Conservation (phyloP, 805 yeast genomes). For the Saturnispora silvae region DNA sequence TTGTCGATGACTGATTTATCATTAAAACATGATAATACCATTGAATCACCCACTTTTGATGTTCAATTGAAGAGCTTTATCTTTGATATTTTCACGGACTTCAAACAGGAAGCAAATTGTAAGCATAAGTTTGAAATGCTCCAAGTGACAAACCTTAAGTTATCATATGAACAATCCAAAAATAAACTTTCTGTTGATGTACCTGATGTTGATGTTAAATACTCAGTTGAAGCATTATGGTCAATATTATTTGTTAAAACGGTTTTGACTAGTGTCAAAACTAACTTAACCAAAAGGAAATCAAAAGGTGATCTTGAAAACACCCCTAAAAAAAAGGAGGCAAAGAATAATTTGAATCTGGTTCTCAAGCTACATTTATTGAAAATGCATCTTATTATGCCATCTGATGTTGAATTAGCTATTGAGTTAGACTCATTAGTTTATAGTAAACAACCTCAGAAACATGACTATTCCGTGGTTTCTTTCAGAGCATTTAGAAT, state of each 20-base stretch:
- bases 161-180: slow-evolving; percentile 12
- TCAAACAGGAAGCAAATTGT: slow-evolving; percentile 9
- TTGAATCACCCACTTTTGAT: slow-evolving; percentile 10
- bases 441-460: slow-evolving; percentile 13
- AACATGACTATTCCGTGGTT: slow-evolving; percentile 10
- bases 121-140: slow-evolving; percentile 11
- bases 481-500: slow-evolving; percentile 20
- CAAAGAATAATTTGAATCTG: slow-evolving; percentile 8
- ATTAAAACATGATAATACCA: slow-evolving; percentile 9
- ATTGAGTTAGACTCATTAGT: slow-evolving; percentile 23
- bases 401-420: slow-evolving; percentile 20
- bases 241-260: slow-evolving; percentile 20
- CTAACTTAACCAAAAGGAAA: background rate
- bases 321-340: background rate
- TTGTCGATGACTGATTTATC: slow-evolving; percentile 6
- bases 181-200: slow-evolving; percentile 15
- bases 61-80: slow-evolving; percentile 9
- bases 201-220: slow-evolving; percentile 19
- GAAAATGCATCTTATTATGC: slow-evolving; percentile 19
- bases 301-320: too few relatives aligned
- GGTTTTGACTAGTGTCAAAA: slow-evolving; percentile 6
- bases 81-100: slow-evolving; percentile 17
- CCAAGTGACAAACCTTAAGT: slow-evolving; percentile 7
- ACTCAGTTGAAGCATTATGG: slow-evolving; percentile 27
- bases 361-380: slow-evolving; percentile 17